Evolutionary conservation across 176 grass and related monocot species (phyloP), one percentile per base, ranked within the genome.

Genomic region (Zoysia japonica): DNA sequence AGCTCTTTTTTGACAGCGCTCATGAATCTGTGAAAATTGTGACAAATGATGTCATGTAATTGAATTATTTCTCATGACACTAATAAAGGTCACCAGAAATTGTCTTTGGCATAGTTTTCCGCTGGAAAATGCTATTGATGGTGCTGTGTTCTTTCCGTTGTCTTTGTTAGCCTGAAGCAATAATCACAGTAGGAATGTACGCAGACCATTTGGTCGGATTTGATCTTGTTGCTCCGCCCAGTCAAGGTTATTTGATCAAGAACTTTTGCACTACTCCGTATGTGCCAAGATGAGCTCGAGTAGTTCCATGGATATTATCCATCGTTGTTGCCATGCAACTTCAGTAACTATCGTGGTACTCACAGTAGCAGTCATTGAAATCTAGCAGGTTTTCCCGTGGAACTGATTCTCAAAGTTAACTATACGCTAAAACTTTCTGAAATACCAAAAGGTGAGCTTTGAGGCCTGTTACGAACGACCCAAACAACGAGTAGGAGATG

Each of bases 381-480:
- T 28, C 28, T 28, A 28, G 28, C 28, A 28, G 28, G 28, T 28
- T 28, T 28, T 28, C 28, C 28, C 28, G 28, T 28, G 28, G 28
- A 28, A 28, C 28, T 28, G 28, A 28, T 28, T 28, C 28, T 28
- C 28, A 28, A 28, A 28, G 28, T 28, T 28, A 0, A 28, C 28
- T 28, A 28, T 28, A 28, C 28, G 28, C 28, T 28, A 28, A 28
- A 28, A 28, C 28, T 28, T 28, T 28, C 28, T 28, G 28, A 28
- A 28, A 28, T 28, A 28, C 28, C 28, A 28, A 28, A 28, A 28
- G 28, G 28, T 28, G 28, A 28, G 28, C 28, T 28, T 28, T 28
- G 28, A 28, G 68, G 66, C 92, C 94, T 49, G 55, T 88, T 45
- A 82, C 88, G 42, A 44, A 39, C 3, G 94, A 86, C 48, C 87